A percentile compares a stretch with the other conserved stretches of the same genome.
Evolutionary conservation across 345 rosid species (phyloP).

Genomic region (Reutealis trisperma): DNA sequence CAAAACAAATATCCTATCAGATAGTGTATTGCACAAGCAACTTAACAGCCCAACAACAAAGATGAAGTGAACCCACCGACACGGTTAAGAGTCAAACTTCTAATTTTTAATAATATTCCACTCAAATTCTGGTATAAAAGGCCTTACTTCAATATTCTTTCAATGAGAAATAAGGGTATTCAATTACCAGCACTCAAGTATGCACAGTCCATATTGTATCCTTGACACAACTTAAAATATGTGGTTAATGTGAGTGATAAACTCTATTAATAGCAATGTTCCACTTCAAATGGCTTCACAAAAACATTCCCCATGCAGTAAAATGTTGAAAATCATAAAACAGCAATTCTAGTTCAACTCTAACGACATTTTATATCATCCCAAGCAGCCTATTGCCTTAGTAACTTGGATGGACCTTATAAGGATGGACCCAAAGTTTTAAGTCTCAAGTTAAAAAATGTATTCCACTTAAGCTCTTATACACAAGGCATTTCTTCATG

Average conservation of each 20-base stretch:
- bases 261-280: not conserved
- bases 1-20: conserved; percentile 5
- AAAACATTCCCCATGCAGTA: not conserved
- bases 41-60: not conserved
- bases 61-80: not conserved
- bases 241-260: not conserved
- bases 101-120: not conserved
- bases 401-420: not conserved
- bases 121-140: not conserved
- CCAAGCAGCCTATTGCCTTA: not conserved
- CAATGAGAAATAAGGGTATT: not conserved
- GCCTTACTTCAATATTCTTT: not conserved
- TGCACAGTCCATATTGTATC: not conserved
- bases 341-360: not conserved
- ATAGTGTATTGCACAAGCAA: not conserved
- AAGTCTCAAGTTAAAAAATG: not conserved
- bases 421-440: not conserved
- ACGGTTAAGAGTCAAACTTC: not conserved
- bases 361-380: not conserved
- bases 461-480: conserved; percentile 1
- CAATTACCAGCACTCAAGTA: not conserved
- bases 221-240: not conserved
- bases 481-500: not conserved
- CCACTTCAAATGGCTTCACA: not conserved
- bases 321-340: not conserved